Conservation (phyloP, 805 yeast genomes). For the Suhomyces sp. region DNA sequence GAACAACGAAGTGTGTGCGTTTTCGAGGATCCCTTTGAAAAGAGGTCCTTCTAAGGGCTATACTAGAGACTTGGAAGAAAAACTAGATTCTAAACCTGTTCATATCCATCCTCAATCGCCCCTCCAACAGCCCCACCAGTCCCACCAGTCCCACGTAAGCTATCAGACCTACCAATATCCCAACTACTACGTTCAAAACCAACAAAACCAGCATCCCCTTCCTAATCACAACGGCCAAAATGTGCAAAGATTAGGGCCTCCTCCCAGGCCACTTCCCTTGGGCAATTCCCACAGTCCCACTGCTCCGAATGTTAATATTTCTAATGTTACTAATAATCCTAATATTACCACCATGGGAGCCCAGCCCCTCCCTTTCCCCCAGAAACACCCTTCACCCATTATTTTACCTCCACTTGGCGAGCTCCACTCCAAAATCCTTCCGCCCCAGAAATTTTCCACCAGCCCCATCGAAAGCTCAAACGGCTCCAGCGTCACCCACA, state of each 20-base stretch:
- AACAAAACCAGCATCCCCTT: conserved; percentile 4
- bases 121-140: conserved; percentile 10
- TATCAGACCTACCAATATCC: not conserved
- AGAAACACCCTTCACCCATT: conserved; percentile 19
- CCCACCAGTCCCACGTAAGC: conserved; percentile 14
- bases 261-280: not conserved
- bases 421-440: conserved; percentile 8
- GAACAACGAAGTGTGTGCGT: conserved; percentile 60
- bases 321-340: not conserved
- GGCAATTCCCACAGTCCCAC: not conserved
- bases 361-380: conserved; percentile 13
- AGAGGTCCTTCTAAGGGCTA: conserved; percentile 80
- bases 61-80: conserved; percentile 42
- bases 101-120: not conserved
- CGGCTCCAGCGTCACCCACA: not conserved
- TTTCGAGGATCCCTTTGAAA: conserved; percentile 69
- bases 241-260: not conserved
- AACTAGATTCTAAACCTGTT: conserved; percentile 20
- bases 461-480: not conserved
- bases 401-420: conserved; percentile 31
- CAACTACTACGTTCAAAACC: not conserved
- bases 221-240: not conserved
- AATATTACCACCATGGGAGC: not conserved
- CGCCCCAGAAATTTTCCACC: conserved; percentile 1
- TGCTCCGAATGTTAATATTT: not conserved